phyloP scores from a whole-genome alignment of 2,329 filamentous ascomycete genomes.

The Talaromyces funiculosus region DNA sequence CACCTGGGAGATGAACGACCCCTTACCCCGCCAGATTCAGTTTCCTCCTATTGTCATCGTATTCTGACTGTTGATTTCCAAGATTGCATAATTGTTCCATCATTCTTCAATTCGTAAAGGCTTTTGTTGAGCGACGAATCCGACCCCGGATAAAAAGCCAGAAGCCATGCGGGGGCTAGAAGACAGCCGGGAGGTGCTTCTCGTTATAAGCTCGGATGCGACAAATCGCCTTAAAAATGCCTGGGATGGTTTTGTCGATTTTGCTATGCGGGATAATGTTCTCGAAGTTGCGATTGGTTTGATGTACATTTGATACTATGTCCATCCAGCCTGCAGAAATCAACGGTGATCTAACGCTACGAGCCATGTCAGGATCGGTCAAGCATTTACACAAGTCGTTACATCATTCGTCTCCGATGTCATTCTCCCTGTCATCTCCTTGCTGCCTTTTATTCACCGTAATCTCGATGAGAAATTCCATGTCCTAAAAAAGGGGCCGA shows the following conservation, averaged over 20 bases:
- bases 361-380: conserved; percentile 52
- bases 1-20: background rate
- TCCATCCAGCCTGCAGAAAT: background rate
- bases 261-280: conserved; percentile 68
- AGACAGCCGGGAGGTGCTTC: conserved; percentile 25
- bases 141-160: background rate
- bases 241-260: conserved; percentile 63
- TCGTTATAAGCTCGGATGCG: conserved; percentile 36
- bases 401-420: conserved; percentile 68
- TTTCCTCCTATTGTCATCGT: background rate
- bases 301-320: conserved; percentile 48
- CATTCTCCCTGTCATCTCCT: conserved; percentile 62
- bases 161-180: conserved; percentile 25
- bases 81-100: background rate
- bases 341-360: background rate
- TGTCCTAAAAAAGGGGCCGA: conserved; percentile 54
- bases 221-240: conserved; percentile 45
- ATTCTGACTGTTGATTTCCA: background rate
- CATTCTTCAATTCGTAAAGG: background rate
- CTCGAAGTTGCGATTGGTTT: conserved; percentile 70
- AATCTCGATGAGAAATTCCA: conserved; percentile 73
- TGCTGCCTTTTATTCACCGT: conserved; percentile 62
- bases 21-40: background rate
- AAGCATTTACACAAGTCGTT: conserved; percentile 65
- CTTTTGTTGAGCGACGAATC: background rate